Conservation (phyloP, 140 eudicot genomes). For the Eryngium alpinum region DNA sequence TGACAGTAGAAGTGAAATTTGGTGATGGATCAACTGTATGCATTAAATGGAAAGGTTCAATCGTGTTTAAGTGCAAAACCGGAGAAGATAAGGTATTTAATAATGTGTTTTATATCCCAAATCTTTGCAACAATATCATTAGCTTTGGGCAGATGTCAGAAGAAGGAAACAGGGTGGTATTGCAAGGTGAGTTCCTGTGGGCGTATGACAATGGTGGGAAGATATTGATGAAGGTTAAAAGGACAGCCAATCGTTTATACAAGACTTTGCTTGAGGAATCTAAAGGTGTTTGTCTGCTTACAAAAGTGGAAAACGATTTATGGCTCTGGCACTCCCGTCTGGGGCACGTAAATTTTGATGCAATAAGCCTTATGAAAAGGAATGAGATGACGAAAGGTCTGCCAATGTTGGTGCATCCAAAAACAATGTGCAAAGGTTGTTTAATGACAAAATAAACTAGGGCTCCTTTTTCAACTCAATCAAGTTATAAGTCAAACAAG, state of each 20-base stretch:
- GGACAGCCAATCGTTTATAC: background rate
- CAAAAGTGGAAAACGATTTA: background rate
- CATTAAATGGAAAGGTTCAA: constrained; percentile 6
- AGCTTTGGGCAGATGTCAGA: constrained; percentile 16
- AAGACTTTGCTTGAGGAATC: background rate
- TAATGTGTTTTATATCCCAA: constrained; percentile 17
- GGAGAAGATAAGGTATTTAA: background rate
- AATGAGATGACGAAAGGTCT: background rate
- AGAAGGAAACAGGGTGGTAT: background rate
- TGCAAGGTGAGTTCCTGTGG: background rate
- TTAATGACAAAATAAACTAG: background rate
- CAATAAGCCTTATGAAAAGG: background rate
- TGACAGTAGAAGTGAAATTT: constrained; percentile 1
- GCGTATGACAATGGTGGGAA: background rate
- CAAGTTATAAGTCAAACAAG: background rate
- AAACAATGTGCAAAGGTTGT: background rate
- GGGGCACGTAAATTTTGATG: background rate
- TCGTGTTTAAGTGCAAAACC: constrained; percentile 9
- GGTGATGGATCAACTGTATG: constrained; percentile 10
- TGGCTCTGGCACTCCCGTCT: background rate
- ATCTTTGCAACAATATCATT: background rate
- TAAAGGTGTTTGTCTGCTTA: background rate
- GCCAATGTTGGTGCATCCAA: background rate
- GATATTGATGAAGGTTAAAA: background rate
- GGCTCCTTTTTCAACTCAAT: background rate